phyloP scores from a whole-genome alignment of 2,329 filamentous ascomycete species.

The Phialophora chinensis region DNA sequence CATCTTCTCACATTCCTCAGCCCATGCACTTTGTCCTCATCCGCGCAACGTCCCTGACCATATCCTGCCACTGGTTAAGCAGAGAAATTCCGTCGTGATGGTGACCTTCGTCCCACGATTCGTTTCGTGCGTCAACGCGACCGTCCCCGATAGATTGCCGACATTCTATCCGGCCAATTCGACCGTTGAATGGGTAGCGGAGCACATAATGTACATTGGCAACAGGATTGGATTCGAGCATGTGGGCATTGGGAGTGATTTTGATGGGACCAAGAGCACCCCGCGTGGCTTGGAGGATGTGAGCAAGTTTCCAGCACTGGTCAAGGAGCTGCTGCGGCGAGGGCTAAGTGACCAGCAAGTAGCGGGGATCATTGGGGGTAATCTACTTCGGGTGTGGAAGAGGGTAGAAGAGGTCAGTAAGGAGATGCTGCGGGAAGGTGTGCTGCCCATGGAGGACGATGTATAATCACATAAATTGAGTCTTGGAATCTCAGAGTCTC shows the following conservation, averaged over 20 bases:
- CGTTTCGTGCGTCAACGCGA: conserved; percentile 69
- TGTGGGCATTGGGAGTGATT: conserved; percentile 87
- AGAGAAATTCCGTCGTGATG: conserved; percentile 79
- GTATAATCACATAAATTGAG: conserved; percentile 6
- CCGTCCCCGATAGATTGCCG: conserved; percentile 64
- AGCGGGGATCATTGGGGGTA: conserved; percentile 76
- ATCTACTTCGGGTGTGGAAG: conserved; percentile 82
- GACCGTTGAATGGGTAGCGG: conserved; percentile 76
- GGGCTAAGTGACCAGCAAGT: conserved; percentile 77
- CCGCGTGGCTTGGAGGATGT: conserved; percentile 83
- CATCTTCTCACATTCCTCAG: conserved; percentile 88
- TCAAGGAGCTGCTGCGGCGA: conserved; percentile 73
- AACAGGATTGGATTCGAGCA: conserved; percentile 82
- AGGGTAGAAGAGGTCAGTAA: conserved; percentile 75
- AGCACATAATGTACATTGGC: conserved; percentile 83
- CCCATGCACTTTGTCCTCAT: conserved; percentile 79
- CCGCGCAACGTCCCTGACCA: conserved; percentile 89
- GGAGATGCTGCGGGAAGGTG: conserved; percentile 65
- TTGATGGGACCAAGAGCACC: conserved; percentile 68
- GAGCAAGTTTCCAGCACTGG: conserved; percentile 76
- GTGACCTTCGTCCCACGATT: conserved; percentile 87
- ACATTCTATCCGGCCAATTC: conserved; percentile 69
- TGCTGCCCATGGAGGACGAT: conserved; percentile 24
- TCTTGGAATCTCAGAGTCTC: background rate
- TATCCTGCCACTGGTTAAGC: conserved; percentile 75